A percentile compares a stretch with the other conserved stretches of the same genome.
phyloP scores from a whole-genome alignment of 139 green algal species.

The Asterochloris erici region DNA sequence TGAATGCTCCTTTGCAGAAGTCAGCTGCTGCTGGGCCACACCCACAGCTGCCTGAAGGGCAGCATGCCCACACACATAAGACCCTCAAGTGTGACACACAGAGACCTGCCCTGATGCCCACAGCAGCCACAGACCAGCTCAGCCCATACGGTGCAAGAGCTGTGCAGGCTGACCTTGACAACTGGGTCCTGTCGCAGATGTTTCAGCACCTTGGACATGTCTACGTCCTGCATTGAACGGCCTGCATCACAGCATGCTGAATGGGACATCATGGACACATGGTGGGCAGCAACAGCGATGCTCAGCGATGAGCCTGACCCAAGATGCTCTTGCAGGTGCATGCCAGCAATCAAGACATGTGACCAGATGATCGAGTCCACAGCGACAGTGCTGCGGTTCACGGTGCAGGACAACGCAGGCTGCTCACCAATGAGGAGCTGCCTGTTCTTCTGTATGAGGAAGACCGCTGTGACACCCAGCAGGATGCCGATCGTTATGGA shows the following conservation, averaged over 20 bases:
- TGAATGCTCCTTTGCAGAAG: too few species aligned
- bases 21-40: too few species aligned
- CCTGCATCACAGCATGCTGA: constrained; percentile 26
- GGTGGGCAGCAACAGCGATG: too few species aligned
- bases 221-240: constrained; percentile 51
- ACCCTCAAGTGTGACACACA: too few species aligned
- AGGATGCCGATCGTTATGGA: constrained; percentile 79
- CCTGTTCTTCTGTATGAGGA: constrained; percentile 85
- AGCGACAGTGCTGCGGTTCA: background rate
- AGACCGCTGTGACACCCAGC: constrained; percentile 75
- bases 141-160: too few species aligned
- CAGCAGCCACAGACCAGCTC: too few species aligned
- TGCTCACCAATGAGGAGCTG: constrained; percentile 73
- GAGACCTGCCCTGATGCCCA: too few species aligned
- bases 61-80: too few species aligned
- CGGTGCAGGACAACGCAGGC: background rate
- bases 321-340: too few species aligned
- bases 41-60: too few species aligned
- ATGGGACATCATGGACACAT: background rate
- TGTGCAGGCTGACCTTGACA: constrained; percentile 10
- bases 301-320: too few species aligned
- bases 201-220: constrained; percentile 41
- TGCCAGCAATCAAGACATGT: too few species aligned
- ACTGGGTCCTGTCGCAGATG: constrained; percentile 41
- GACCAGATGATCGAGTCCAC: background rate